Evolutionary conservation across 202 grass and related monocot species (phyloP), one percentile per base, ranked within the genome.

Genomic region (Musa balbisiana): DNA sequence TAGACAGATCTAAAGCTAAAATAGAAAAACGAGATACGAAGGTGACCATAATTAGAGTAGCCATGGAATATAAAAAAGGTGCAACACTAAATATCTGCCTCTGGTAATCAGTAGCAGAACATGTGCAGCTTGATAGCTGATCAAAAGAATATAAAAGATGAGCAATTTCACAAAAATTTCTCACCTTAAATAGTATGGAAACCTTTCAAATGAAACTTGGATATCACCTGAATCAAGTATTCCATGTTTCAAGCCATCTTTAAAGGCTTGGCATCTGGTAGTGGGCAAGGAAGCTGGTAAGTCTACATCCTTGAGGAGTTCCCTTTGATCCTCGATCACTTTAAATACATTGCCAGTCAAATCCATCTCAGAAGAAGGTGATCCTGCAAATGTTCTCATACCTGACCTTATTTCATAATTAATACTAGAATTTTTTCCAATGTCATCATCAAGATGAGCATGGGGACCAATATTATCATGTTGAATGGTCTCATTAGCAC

Each of bases 221-320:
- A 92, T 88, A 84, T 98, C 85, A 65, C 53, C 90, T 75, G 95
- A 76, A 64, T 84, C 83, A 70, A 94, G 11, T 85, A 90, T 67
- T 55, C 83, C 84, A 50, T 88, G 90, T 76, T 92, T 98, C 68
- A 98, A 82, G 73, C 83, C 87, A 65, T 94, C 91, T 76, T 94
- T 94, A 22, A 92, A 84, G 64, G 86, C 76, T 80, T 86, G 76
- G 55, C 80, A 82, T 79, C 84, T 82, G 88, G 70, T 63, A 78
- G 79, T 81, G 64, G 81, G 58, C 21, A 78, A 43, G 69, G 68
- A 85, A 76, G 84, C 78, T 77, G 84, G 80, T 72, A 73, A 81
- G 77, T 53, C 60, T 69, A 56, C 62, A 51, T 80, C 53, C 12
- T 73, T 71, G 29, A 56, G 73, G 13, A 75, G 52, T 53, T 78